Base-by-base conservation (phyloP, 192 early-diverging fungal species). In the Podochytrium sp. region DNA sequence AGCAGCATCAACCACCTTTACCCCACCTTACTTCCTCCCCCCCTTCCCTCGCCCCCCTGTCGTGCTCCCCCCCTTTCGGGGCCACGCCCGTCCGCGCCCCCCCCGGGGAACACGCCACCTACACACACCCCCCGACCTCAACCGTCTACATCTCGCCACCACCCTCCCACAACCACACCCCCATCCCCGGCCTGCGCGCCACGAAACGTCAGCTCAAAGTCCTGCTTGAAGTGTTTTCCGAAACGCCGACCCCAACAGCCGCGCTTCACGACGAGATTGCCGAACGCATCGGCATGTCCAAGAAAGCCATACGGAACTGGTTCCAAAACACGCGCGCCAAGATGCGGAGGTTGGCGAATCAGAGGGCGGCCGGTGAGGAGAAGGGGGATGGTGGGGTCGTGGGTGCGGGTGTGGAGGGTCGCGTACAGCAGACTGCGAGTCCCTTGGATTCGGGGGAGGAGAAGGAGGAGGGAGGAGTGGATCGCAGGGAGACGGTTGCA, bases 241-340 rank as follows among this genome's bases (percentile, higher is more conserved):
- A 83, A 29, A 90, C 90, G 40, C 90, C 91, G 23, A 92, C 90
- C 76, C 92, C 92, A n/a, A 87, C 85, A 63, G 87, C 87, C 4
- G 76, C 78, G 32, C 75, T 85, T 30, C 89, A 91, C 65, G 83
- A 82, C 68, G 71, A 77, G 29, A 82, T 94, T 53, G 90, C 90
- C 5, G 79, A 79, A 37, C 73, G 74, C 16, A 79, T 94, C 23
- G 68, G 79, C 42, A 94, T 94, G 92, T 87, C 89, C 30, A 87
- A 88, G 32, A 82, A 90, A 42, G 87, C 89, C 42, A 90, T 94
- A 60, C 91, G 92, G 78, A 90, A 92, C 42, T 94, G 92, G 92
- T 94, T 94, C 74, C 92, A 94, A 76, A 94, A 94, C 81, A 81
- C 91, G 27, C 86, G 92, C 42, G 92, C 91, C 52, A 94, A 94